Conservation (phyloP, 2,329 filamentous ascomycete genomes). For the Truncatella angustata region DNA sequence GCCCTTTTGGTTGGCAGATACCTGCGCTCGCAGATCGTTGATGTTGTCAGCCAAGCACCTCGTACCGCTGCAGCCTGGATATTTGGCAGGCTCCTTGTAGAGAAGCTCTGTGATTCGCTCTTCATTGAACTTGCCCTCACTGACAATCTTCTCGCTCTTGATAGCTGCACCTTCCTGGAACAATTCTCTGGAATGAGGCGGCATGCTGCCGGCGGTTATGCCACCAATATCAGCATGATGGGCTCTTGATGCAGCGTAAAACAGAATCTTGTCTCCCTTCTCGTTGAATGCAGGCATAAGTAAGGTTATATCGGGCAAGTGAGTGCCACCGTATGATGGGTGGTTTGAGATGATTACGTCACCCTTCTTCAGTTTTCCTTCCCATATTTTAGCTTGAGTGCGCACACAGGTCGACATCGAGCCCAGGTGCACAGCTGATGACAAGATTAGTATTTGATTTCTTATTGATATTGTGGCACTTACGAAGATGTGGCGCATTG, state of each 20-base stretch:
- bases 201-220: constrained; percentile 74
- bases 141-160: constrained; percentile 65
- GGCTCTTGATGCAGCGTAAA: constrained; percentile 77
- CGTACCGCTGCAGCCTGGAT: constrained; percentile 70
- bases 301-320: constrained; percentile 80
- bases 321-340: constrained; percentile 80
- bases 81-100: constrained; percentile 67
- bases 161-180: constrained; percentile 58
- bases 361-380: constrained; percentile 71
- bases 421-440: constrained; percentile 67
- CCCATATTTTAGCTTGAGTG: constrained; percentile 78
- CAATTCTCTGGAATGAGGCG: constrained; percentile 60
- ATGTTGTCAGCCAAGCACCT: constrained; percentile 73
- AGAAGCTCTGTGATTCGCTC: constrained; percentile 67
- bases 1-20: constrained; percentile 76
- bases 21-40: constrained; percentile 77
- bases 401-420: constrained; percentile 83
- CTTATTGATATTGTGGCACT: neutral
- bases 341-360: constrained; percentile 85
- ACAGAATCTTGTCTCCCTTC: constrained; percentile 67
- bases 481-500: constrained; percentile 72
- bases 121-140: constrained; percentile 73
- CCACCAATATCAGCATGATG: constrained; percentile 82
- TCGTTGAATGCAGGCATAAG: constrained; percentile 73
- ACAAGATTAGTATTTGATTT: neutral